These are phyloP conservation scores for Phytophthora cajani DNA, from an alignment of 352 stramenopile species.

Conservation along the genomic window DNA sequence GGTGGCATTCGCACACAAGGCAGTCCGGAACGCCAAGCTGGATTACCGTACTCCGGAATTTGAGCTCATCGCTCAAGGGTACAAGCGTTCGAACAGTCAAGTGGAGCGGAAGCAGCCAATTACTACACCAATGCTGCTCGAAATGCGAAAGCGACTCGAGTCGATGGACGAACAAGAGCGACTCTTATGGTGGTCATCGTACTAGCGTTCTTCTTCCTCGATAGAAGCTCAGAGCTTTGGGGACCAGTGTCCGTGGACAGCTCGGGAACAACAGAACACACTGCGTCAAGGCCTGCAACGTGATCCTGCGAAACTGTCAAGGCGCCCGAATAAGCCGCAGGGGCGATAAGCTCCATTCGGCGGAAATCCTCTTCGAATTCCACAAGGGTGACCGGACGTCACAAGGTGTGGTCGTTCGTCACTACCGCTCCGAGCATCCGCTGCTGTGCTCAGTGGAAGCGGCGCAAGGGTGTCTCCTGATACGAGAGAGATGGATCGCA, in stretches of 20 bases:
- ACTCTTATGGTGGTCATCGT: conserved; percentile 14
- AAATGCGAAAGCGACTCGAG: conserved; percentile 13
- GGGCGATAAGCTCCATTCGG: too few species aligned
- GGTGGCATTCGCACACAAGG: background rate
- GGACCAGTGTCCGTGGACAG: conserved; percentile 12
- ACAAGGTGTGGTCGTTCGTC: conserved; percentile 15
- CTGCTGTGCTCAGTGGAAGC: conserved; percentile 25
- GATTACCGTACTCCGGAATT: background rate
- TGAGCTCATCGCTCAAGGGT: background rate
- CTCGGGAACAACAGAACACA: too few species aligned
- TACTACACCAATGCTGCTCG: conserved; percentile 37
- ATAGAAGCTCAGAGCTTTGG: conserved; percentile 34
- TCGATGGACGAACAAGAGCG: background rate
- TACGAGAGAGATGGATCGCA: conserved; percentile 7
- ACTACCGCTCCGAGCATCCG: conserved; percentile 21
- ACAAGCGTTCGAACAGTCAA: conserved; percentile 8
- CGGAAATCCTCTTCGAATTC: too few species aligned
- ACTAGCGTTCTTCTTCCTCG: conserved; percentile 15
- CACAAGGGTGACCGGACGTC: conserved; percentile 1
- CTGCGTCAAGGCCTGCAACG: too few species aligned
- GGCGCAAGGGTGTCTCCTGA: conserved; percentile 19
- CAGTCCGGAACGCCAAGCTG: background rate
- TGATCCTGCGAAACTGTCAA: too few species aligned
- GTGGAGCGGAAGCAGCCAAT: conserved; percentile 43
- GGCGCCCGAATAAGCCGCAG: too few species aligned